Evolutionary conservation across 1,284 basidiomycete species (phyloP).

Genomic region (Crepidotus sp.): DNA sequence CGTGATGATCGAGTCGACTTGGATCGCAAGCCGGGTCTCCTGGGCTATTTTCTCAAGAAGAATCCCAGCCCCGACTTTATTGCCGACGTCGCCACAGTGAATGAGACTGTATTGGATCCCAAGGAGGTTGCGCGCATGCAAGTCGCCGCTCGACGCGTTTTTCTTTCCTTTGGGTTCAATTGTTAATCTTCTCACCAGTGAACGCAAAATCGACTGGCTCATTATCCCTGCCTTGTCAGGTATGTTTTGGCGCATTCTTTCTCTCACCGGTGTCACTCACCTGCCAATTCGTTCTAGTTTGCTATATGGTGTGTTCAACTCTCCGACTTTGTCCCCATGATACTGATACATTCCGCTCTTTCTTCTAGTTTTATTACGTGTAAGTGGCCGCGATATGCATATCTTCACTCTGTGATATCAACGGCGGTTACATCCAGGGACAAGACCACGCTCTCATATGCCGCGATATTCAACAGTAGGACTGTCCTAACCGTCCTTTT

Average conservation of each 20-base stretch:
- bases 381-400: constrained; percentile 11
- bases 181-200: constrained; percentile 9
- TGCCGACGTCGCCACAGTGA: constrained; percentile 27
- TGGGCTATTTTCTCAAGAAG: constrained; percentile 25
- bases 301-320: constrained; percentile 27
- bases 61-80: constrained; percentile 28
- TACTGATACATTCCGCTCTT: neutral
- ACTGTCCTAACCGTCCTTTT: neutral
- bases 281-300: constrained; percentile 23
- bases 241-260: neutral
- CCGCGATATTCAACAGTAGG: constrained; percentile 22
- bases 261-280: neutral
- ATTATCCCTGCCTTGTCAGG: constrained; percentile 7
- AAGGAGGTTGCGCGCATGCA: constrained; percentile 26
- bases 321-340: neutral
- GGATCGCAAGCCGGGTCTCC: constrained; percentile 13
- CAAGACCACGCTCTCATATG: constrained; percentile 27
- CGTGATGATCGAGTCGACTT: constrained; percentile 11
- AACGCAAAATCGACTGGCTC: constrained; percentile 26
- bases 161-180: too few species aligned
- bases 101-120: constrained; percentile 24
- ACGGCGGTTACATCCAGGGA: constrained; percentile 19
- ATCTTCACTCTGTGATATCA: constrained; percentile 4
- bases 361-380: constrained; percentile 30
- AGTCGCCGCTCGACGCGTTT: too few species aligned